phyloP scores from a whole-genome alignment of 305 asterid genomes.

The Rubia peregrina region DNA sequence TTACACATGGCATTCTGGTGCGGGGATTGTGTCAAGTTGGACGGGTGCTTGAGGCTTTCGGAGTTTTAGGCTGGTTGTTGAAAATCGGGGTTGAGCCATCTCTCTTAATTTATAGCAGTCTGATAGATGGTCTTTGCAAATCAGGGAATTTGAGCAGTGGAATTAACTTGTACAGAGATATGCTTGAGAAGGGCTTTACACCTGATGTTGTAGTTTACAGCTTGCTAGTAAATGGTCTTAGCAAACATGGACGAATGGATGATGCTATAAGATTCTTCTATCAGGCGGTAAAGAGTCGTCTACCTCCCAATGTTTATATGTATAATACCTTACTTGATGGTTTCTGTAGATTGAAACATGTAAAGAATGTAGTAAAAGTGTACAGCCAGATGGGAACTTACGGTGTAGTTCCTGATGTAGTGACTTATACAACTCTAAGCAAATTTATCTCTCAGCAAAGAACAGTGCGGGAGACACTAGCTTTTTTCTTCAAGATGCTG shows the following conservation, averaged over 20 bases:
- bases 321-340: slow-evolving; percentile 39
- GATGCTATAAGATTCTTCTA: slow-evolving; percentile 29
- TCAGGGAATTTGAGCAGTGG: slow-evolving; percentile 28
- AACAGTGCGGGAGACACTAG: slow-evolving; percentile 20
- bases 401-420: slow-evolving; percentile 30
- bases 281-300: slow-evolving; percentile 23
- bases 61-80: slow-evolving; percentile 26
- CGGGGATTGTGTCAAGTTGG: slow-evolving; percentile 31
- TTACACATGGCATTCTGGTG: slow-evolving; percentile 34
- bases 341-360: slow-evolving; percentile 29
- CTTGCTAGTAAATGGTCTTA: slow-evolving; percentile 31
- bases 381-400: slow-evolving; percentile 25
- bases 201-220: slow-evolving; percentile 25
- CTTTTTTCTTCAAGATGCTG: slow-evolving; percentile 30
- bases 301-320: slow-evolving; percentile 26
- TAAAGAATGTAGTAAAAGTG: slow-evolving; percentile 22
- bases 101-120: slow-evolving; percentile 21
- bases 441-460: slow-evolving; percentile 26
- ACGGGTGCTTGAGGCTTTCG: slow-evolving; percentile 29
- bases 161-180: slow-evolving; percentile 23
- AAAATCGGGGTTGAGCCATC: slow-evolving; percentile 31
- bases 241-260: slow-evolving; percentile 27
- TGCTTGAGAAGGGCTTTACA: slow-evolving; percentile 23
- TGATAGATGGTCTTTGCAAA: slow-evolving; percentile 35
- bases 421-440: slow-evolving; percentile 28